These are phyloP conservation scores for Wallacemonas sp. DNA, from an alignment of 208 protist species.

Conservation along the genomic window DNA sequence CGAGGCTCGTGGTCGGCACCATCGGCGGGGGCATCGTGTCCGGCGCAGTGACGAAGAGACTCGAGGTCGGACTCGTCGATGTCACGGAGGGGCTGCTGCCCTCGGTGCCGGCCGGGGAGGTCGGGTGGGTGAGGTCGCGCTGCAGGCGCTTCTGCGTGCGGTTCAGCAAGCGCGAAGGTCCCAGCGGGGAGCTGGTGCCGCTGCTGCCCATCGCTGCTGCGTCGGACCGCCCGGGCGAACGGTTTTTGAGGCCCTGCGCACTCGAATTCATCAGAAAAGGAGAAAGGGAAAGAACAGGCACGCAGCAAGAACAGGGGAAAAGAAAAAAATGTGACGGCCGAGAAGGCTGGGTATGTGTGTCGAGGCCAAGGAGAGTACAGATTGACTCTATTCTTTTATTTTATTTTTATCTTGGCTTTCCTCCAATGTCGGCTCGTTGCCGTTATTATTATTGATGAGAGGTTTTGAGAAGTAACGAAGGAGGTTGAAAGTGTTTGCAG, in stretches of 20 bases:
- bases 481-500: no score
- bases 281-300: neutral
- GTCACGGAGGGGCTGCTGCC: no score
- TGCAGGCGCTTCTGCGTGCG: neutral
- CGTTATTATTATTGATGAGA: no score
- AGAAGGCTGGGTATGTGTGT: no score
- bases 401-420: neutral
- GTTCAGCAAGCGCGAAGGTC: neutral
- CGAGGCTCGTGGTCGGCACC: slow-evolving; percentile 1
- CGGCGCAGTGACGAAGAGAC: slow-evolving; percentile 11
- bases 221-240: neutral
- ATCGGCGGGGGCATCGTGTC: slow-evolving; percentile 6
- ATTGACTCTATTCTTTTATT: neutral
- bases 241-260: neutral
- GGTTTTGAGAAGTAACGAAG: no score
- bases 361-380: no score
- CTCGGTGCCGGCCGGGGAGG: slow-evolving; percentile 1
- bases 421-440: neutral
- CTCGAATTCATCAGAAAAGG: neutral
- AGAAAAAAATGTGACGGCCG: neutral
- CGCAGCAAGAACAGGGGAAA: neutral
- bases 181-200: neutral
- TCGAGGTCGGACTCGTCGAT: neutral
- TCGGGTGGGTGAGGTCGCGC: neutral
- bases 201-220: neutral